A percentile compares a stretch with the other conserved stretches of the same genome.
phyloP scores from a whole-genome alignment of 2,329 filamentous ascomycete species.

The Diaporthe eres region DNA sequence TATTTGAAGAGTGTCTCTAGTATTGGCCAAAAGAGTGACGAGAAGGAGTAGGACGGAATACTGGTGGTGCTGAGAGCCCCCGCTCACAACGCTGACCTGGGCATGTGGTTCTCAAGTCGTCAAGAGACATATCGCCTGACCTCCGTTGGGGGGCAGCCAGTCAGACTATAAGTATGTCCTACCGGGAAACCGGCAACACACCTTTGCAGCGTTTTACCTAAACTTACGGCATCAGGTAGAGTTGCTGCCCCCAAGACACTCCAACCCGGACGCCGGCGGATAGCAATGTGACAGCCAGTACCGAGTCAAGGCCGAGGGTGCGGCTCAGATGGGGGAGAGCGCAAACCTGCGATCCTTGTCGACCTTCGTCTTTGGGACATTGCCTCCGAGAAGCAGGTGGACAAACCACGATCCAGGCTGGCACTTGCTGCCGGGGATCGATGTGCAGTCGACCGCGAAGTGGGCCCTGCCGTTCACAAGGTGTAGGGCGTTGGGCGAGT shows the following conservation, averaged over 20 bases:
- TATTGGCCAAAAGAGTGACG: slow-evolving; percentile 36
- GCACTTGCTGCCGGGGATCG: neutral
- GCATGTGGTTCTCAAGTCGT: slow-evolving; percentile 38
- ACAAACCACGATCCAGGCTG: slow-evolving; percentile 14
- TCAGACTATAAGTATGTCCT: slow-evolving; percentile 24
- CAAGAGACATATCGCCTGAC: slow-evolving; percentile 40
- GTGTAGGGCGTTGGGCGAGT: neutral
- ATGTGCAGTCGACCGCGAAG: neutral
- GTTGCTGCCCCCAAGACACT: neutral
- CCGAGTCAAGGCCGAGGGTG: slow-evolving; percentile 37
- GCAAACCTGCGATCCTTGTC: slow-evolving; percentile 5
- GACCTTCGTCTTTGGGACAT: neutral
- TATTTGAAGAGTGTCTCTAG: neutral
- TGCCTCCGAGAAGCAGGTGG: slow-evolving; percentile 6
- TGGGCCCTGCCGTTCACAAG: neutral
- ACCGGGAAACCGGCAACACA: neutral
- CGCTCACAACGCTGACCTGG: slow-evolving; percentile 37
- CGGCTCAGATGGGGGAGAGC: slow-evolving; percentile 18
- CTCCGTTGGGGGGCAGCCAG: slow-evolving; percentile 3
- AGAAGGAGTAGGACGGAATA: neutral
- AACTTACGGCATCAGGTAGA: neutral
- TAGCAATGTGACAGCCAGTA: neutral
- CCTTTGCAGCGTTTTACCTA: slow-evolving; percentile 13
- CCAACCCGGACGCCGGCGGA: slow-evolving; percentile 6
- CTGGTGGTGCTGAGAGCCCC: slow-evolving; percentile 17